Percentiles rank a stretch among this genome's conserved stretches.
Conservation (phyloP, 2,329 filamentous ascomycete species). For the Bipolaris victoriae region DNA sequence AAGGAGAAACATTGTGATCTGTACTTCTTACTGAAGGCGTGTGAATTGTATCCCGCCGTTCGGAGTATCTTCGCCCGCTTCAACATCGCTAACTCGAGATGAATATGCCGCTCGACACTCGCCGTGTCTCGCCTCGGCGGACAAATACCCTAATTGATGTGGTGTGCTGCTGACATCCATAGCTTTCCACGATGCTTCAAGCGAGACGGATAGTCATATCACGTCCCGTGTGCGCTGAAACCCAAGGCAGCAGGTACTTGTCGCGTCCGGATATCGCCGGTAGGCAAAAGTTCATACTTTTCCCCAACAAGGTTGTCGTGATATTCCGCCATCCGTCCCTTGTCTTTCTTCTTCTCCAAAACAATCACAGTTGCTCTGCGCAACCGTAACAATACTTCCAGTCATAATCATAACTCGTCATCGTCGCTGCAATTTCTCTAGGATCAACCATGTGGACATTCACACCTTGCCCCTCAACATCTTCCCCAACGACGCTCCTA, state of each 20-base stretch:
- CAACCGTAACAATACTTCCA: background rate
- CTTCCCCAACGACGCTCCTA: constrained; percentile 16
- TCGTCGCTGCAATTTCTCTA: background rate
- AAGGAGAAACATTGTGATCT: background rate
- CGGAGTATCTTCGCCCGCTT: background rate
- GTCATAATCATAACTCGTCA: background rate
- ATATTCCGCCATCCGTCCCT: background rate
- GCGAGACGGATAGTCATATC: background rate
- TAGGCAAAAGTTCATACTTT: background rate
- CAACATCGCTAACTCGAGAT: background rate
- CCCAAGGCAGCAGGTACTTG: background rate
- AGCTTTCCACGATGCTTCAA: background rate
- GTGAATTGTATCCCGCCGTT: background rate
- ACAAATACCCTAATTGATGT: background rate
- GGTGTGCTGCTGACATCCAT: background rate
- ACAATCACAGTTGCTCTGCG: background rate
- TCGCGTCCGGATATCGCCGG: too few species aligned
- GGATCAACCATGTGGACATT: background rate
- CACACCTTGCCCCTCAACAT: constrained; percentile 21
- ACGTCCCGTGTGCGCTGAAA: background rate
- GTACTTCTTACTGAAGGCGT: background rate
- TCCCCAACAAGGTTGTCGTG: background rate
- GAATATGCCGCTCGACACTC: background rate
- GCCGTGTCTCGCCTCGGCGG: background rate
- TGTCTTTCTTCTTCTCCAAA: background rate